phyloP scores from a whole-genome alignment of 768 basidiomycete species.

The Termitomyces sp. region DNA sequence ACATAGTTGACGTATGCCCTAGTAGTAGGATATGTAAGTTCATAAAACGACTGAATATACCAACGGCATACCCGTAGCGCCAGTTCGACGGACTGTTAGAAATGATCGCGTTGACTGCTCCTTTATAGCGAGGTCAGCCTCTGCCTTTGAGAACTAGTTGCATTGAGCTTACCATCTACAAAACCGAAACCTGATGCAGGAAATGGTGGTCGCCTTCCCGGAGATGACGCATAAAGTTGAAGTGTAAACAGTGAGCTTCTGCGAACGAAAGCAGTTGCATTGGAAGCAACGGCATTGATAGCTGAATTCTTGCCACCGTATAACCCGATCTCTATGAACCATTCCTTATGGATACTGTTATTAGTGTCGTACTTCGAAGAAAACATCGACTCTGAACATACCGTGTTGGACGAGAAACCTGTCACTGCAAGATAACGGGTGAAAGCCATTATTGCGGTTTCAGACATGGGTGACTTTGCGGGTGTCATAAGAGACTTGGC shows the following conservation, averaged over 20 bases:
- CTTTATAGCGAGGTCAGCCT: conserved; percentile 4
- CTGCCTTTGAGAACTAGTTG: not conserved
- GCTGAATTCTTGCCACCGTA: conserved; percentile 41
- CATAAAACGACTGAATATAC: not conserved
- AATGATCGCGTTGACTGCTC: conserved; percentile 20
- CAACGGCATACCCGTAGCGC: conserved; percentile 20
- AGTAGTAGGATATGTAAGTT: not conserved
- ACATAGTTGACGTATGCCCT: conserved; percentile 36
- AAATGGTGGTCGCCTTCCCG: conserved; percentile 30
- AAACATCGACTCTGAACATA: conserved; percentile 4
- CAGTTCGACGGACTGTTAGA: conserved; percentile 21
- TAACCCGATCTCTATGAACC: conserved; percentile 35
- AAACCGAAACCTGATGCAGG: conserved; percentile 38
- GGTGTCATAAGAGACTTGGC: conserved; percentile 29
- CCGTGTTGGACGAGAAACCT: conserved; percentile 25
- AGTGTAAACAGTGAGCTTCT: conserved; percentile 39
- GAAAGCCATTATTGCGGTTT: conserved; percentile 24
- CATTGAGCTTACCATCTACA: conserved; percentile 24
- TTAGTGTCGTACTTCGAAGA: not conserved
- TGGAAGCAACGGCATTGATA: conserved; percentile 32
- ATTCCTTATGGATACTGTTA: conserved; percentile 15
- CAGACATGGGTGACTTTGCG: conserved; percentile 21
- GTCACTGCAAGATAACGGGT: conserved; percentile 28
- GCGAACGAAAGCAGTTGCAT: conserved; percentile 40
- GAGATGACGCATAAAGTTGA: conserved; percentile 44